Percentiles rank a stretch among this genome's conserved stretches.
phyloP scores from a whole-genome alignment of 495 filamentous ascomycete species.

The Lepraria neglecta region DNA sequence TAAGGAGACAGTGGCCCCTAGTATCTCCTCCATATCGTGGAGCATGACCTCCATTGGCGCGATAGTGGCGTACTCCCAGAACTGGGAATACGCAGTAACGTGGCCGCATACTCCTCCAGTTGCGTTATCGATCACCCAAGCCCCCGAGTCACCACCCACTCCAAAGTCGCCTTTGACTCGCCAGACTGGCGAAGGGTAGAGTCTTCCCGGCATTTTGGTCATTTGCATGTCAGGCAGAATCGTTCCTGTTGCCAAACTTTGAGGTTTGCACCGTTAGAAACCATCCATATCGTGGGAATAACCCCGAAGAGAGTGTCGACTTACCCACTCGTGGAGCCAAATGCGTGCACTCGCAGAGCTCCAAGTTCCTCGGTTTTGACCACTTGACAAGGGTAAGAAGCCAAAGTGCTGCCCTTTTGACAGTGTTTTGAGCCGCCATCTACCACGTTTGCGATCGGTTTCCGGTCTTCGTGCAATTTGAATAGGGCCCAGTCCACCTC shows the following conservation, averaged over 20 bases:
- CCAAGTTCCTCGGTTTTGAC: slow-evolving; percentile 47
- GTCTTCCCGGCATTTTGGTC: slow-evolving; percentile 74
- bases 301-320: not conserved
- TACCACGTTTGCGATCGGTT: slow-evolving; percentile 63
- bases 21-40: slow-evolving; percentile 71
- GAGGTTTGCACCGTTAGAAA: not conserved
- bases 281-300: not conserved
- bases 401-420: slow-evolving; percentile 9
- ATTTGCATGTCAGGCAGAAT: slow-evolving; percentile 70
- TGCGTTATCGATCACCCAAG: slow-evolving; percentile 83
- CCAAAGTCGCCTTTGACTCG: slow-evolving; percentile 67
- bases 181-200: slow-evolving; percentile 75
- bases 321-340: slow-evolving; percentile 77
- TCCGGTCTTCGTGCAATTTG: slow-evolving; percentile 64
- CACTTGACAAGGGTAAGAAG: slow-evolving; percentile 33
- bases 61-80: slow-evolving; percentile 73
- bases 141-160: slow-evolving; percentile 84
- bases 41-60: slow-evolving; percentile 89
- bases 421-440: slow-evolving; percentile 41
- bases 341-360: slow-evolving; percentile 73
- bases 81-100: slow-evolving; percentile 76
- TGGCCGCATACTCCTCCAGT: slow-evolving; percentile 80
- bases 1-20: slow-evolving; percentile 43
- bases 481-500: slow-evolving; percentile 97
- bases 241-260: slow-evolving; percentile 59